Evolutionary conservation across 2,329 filamentous ascomycete genomes (phyloP).

Genomic region (Fusarium sp.): DNA sequence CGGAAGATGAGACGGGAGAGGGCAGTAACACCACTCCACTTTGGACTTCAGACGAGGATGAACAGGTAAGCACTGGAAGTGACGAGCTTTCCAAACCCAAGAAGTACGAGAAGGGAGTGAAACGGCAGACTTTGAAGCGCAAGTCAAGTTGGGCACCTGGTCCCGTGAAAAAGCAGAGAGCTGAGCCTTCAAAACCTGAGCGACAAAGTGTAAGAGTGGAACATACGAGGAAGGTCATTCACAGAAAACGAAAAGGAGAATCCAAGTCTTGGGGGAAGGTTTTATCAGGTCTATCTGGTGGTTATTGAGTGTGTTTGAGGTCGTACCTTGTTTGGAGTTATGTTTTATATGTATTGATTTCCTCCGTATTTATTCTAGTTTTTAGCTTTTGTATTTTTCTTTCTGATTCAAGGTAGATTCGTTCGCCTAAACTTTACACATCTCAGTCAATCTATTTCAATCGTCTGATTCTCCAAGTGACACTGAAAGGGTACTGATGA

Average conservation of each 20-base stretch:
- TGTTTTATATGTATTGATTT: neutral
- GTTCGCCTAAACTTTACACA: neutral
- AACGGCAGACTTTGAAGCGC: constrained; percentile 24
- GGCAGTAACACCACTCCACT: constrained; percentile 12
- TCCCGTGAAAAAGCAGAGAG: constrained; percentile 9
- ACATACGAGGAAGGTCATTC: neutral
- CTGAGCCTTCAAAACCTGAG: neutral
- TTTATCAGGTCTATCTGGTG: neutral
- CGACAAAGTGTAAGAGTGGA: neutral
- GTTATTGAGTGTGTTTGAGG: neutral
- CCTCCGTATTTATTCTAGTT: neutral
- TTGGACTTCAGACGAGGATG: neutral
- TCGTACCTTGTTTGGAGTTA: neutral
- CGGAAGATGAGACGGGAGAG: constrained; percentile 14
- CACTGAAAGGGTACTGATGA: neutral
- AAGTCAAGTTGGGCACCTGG: constrained; percentile 11
- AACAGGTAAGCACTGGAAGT: neutral
- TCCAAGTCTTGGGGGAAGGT: neutral
- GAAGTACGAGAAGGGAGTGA: neutral
- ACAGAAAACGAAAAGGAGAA: neutral
- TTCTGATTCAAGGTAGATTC: neutral
- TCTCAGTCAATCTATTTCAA: neutral
- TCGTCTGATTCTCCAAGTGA: neutral
- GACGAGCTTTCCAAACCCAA: neutral
- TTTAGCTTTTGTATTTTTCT: neutral